Conservation (phyloP, 768 basidiomycete genomes). For the Boletus patriciae region DNA sequence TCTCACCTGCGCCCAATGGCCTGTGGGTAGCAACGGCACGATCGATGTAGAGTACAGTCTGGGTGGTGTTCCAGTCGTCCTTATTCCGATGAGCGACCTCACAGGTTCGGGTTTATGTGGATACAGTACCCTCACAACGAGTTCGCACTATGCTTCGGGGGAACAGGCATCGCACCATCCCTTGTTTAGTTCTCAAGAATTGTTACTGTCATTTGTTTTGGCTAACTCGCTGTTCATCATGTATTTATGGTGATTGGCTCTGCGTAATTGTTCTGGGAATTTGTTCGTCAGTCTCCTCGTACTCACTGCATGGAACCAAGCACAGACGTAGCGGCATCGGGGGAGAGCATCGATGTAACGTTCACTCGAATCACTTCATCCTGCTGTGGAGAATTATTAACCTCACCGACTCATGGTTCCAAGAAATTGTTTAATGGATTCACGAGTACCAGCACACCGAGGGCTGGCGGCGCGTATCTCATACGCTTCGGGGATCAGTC, state of each 20-base stretch:
- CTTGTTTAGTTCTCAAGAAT: neutral
- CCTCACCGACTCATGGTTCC: constrained; percentile 16
- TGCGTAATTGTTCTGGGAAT: neutral
- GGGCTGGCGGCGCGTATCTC: constrained; percentile 54
- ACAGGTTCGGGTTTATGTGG: constrained; percentile 41
- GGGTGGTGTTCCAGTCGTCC: constrained; percentile 61
- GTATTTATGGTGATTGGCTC: constrained; percentile 4
- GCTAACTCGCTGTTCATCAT: neutral
- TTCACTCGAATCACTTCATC: neutral
- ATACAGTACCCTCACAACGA: neutral
- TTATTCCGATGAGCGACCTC: constrained; percentile 44
- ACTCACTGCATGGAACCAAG: neutral
- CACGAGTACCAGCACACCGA: constrained; percentile 47
- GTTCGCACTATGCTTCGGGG: constrained; percentile 7
- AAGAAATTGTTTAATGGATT: constrained; percentile 29
- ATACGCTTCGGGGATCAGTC: constrained; percentile 58
- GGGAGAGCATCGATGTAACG: too few species aligned
- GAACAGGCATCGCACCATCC: neutral
- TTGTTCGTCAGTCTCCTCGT: neutral
- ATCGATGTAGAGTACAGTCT: constrained; percentile 60
- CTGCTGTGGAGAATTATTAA: neutral
- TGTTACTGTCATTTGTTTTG: constrained; percentile 11
- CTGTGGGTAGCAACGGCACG: constrained; percentile 63
- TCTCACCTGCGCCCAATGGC: constrained; percentile 64
- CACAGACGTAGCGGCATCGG: neutral